Evolutionary conservation across 2,329 filamentous ascomycete species (phyloP), one percentile per base, ranked within the genome.

Genomic region (Scortechinia acanthostroma): DNA sequence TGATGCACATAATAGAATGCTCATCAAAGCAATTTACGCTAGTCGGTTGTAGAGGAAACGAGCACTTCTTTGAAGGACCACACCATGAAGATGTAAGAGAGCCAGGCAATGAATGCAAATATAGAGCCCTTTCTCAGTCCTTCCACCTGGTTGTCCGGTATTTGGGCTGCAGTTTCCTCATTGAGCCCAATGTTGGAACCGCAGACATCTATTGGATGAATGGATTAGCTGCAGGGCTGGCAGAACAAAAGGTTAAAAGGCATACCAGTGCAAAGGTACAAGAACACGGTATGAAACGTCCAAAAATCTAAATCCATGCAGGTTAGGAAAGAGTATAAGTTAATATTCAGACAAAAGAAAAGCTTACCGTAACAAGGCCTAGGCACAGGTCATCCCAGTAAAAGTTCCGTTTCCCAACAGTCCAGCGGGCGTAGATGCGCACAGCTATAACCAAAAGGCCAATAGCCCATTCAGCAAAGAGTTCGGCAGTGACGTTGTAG

Each of bases 201-300:
- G 28, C n/a, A 45, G 55, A 57, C 44, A 33, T 20, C 28, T n/a
- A n/a, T n/a, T n/a, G n/a, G n/a, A n/a, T n/a, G n/a, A n/a, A n/a
- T n/a, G n/a, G n/a, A n/a, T n/a, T n/a, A n/a, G n/a, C n/a, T n/a
- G n/a, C n/a, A n/a, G n/a, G n/a, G n/a, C n/a, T n/a, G n/a, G n/a
- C n/a, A n/a, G n/a, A n/a, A n/a, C n/a, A n/a, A 28, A 4, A 10
- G 3, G 68, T 77, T 73, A 76, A 40, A 70, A 71, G 51, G 76
- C 62, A 69, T 76, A 58, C 21, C 20, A 42, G 46, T n/a, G n/a
- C 10, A 30, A n/a, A 30, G 25, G 25, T 30, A 30, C 10, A 30
- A n/a, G 25, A 30, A 30, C 10, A 30, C 25, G 13, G 35, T 10
- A 17, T 19, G 10, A 10, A 10, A 10, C 20, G 35, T 40, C 35